Conservation (phyloP, 257 asterid genomes). For the Lithospermum erythrorhizon region DNA sequence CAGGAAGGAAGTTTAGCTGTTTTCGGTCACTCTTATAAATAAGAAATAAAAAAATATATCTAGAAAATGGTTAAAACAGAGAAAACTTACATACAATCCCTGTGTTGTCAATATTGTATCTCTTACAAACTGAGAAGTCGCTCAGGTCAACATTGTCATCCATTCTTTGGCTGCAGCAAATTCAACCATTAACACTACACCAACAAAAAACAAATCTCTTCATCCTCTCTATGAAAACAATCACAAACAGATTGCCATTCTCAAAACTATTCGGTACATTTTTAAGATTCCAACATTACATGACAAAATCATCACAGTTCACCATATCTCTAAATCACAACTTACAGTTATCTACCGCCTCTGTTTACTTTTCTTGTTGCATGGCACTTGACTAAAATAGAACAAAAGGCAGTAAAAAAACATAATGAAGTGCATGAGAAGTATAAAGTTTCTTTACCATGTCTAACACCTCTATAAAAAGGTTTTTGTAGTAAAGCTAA, state of each 20-base stretch:
- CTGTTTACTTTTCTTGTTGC: background rate
- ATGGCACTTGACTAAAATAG: background rate
- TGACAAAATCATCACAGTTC: too few relatives aligned
- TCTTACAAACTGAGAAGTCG: conserved; percentile 68
- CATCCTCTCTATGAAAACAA: background rate
- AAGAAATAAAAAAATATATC: background rate
- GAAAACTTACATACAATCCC: conserved; percentile 68
- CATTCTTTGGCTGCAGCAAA: conserved; percentile 70
- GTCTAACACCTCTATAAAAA: too few relatives aligned
- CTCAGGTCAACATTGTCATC: conserved; percentile 51
- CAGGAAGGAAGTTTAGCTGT: too few relatives aligned
- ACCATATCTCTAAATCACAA: background rate
- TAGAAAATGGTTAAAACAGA: background rate
- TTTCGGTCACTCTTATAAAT: too few relatives aligned
- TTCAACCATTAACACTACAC: conserved; percentile 10
- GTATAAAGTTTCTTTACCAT: too few relatives aligned
- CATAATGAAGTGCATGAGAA: too few relatives aligned
- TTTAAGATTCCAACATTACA: too few relatives aligned
- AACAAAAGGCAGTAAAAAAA: background rate
- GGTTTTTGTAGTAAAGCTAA: too few relatives aligned
- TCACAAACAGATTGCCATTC: too few relatives aligned
- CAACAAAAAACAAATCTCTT: background rate
- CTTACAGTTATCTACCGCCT: too few relatives aligned
- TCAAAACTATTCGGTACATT: too few relatives aligned
- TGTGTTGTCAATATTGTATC: conserved; percentile 66